Evolutionary conservation across 2,329 filamentous ascomycete species (phyloP).

Genomic region (Eurotiales sp.): DNA sequence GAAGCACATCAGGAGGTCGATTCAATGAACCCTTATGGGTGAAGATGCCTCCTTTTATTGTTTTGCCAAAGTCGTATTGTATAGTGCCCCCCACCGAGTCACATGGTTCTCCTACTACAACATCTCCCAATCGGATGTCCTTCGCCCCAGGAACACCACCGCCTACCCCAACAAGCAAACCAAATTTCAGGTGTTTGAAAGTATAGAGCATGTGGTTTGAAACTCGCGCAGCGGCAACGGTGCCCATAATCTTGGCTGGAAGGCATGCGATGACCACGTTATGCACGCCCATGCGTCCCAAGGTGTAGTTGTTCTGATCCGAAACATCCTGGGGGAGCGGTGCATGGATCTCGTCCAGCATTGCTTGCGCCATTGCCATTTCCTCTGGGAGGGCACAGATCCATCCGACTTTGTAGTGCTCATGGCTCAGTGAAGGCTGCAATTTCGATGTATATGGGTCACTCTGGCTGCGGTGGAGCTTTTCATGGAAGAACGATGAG

Average conservation of each 20-base stretch:
- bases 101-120: slow-evolving; percentile 15
- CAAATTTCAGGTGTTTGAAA: slow-evolving; percentile 16
- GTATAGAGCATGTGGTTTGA: slow-evolving; percentile 13
- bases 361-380: slow-evolving; percentile 12
- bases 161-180: slow-evolving; percentile 20
- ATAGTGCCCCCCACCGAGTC: not conserved
- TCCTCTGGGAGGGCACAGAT: slow-evolving; percentile 14
- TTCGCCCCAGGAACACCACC: slow-evolving; percentile 16
- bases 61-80: slow-evolving; percentile 8
- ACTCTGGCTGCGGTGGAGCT: not conserved
- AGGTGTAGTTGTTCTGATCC: slow-evolving; percentile 16
- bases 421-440: not conserved
- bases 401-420: slow-evolving; percentile 8
- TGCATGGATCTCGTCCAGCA: slow-evolving; percentile 16
- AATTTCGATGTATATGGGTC: not conserved
- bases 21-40: not conserved
- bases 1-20: slow-evolving; percentile 11
- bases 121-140: slow-evolving; percentile 20
- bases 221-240: slow-evolving; percentile 13
- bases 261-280: slow-evolving; percentile 18
- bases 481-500: not conserved
- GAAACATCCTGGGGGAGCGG: not conserved
- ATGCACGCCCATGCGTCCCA: slow-evolving; percentile 18
- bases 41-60: not conserved
- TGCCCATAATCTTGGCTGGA: slow-evolving; percentile 13